Base-by-base conservation (phyloP, 345 rosid genomes). In the Aurinia saxatilis region DNA sequence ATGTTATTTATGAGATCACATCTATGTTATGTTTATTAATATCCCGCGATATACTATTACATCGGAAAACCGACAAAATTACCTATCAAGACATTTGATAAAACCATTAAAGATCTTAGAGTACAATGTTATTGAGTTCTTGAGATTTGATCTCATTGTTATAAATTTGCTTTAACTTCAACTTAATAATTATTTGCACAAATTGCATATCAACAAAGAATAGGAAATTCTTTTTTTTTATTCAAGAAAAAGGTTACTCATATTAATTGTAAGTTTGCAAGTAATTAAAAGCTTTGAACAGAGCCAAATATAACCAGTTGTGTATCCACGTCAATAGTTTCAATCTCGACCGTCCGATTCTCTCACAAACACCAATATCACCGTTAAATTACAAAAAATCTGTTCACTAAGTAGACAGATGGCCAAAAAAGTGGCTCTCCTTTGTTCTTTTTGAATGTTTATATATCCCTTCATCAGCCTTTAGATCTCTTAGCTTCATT, bases 291-390 rank as follows among this genome's bases (percentile, higher is more conserved):
- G 62, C 46, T 54, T 44, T 34, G 12, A 45, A 44, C 38, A 34
- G 19, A 35, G 45, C 16, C 18, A 65, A 44, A 1, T 8, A 44
- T 40, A 14, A 42, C 70, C 60, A 53, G 53, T 44, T 42, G 68
- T 42, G 68, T 41, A 64, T 64, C 51, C 45, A 65, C 60, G 42
- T 63, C 68, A 63, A 51, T 12, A 40, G 41, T 19, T 7, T 63
- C 34, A 52, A 41, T 64, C 44, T 64, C 27, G 8, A 52, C 41
- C 68, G 68, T 64, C 38, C 59, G 60, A 64, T 64, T 40, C 17
- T 14, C 6, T 64, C 12, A 64, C 25, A 41, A 51, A 64, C 42
- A 16, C 51, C 3, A 30, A n/a, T 31, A 14, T 52, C 51, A 63
- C 60, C 41, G 40, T 63, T 40, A 5, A 50, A 38, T 8, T n/a